A percentile compares a stretch with the other conserved stretches of the same genome.
Conservation (phyloP, 257 asterid genomes). For the Capsicum chinense region DNA sequence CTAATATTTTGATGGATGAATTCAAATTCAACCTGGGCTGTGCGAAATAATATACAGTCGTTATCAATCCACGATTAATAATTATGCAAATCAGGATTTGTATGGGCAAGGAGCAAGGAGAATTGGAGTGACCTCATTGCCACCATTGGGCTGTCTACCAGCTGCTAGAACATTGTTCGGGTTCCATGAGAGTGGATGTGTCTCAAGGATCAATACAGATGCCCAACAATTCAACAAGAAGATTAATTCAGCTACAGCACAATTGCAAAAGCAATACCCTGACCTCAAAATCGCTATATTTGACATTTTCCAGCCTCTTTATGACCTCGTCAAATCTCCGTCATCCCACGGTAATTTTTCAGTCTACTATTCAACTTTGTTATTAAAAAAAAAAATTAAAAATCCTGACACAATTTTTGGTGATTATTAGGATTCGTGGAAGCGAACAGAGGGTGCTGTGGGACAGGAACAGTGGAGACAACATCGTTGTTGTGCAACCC, state of each 20-base stretch:
- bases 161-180: constrained; percentile 85
- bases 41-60: background rate
- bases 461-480: constrained; percentile 85
- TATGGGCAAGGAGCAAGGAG: constrained; percentile 84
- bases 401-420: background rate
- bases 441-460: constrained; percentile 82
- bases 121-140: constrained; percentile 91
- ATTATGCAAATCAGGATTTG: constrained; percentile 46
- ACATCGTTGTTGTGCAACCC: constrained; percentile 77
- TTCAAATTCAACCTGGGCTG: background rate
- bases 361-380: background rate
- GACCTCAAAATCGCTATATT: constrained; percentile 72
- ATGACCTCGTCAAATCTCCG: constrained; percentile 68
- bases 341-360: constrained; percentile 52
- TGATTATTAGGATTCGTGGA: constrained; percentile 66
- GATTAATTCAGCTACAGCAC: constrained; percentile 64
- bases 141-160: constrained; percentile 93
- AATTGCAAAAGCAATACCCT: constrained; percentile 69
- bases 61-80: background rate
- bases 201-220: constrained; percentile 65
- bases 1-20: background rate
- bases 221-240: constrained; percentile 81
- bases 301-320: constrained; percentile 78
- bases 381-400: background rate
- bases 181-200: constrained; percentile 71